These are phyloP conservation scores for Pseudozyma tsukubaensis DNA, from an alignment of 1,284 basidiomycete genomes.

Conservation along the genomic window DNA sequence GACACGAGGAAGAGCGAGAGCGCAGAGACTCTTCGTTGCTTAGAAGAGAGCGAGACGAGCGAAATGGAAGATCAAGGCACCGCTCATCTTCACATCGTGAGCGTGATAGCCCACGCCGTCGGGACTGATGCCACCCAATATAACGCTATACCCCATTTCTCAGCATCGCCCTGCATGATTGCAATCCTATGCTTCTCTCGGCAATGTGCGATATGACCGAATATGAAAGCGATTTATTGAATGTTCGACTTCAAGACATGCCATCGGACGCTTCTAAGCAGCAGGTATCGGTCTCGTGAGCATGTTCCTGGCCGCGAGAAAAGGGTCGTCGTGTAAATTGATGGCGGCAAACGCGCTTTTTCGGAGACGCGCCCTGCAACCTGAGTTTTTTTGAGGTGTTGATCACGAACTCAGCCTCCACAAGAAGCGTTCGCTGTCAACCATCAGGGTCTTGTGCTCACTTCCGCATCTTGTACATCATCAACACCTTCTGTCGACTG, in stretches of 20 bases:
- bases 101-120: not conserved
- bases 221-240: not conserved
- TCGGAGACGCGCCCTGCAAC: constrained; percentile 27
- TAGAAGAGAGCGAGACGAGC: constrained; percentile 2
- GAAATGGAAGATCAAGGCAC: not conserved
- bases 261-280: not conserved
- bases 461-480: too few relatives aligned
- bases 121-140: not conserved
- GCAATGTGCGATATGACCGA: not conserved
- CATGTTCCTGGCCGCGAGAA: not conserved
- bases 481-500: too few relatives aligned
- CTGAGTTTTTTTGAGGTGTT: constrained; percentile 22
- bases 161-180: too few relatives aligned
- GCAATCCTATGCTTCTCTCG: too few relatives aligned
- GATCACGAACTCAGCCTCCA: constrained; percentile 42
- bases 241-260: not conserved
- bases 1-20: constrained; percentile 4
- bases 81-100: constrained; percentile 7
- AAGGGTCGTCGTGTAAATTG: constrained; percentile 17
- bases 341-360: constrained; percentile 14
- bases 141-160: not conserved
- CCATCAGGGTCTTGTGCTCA: not conserved
- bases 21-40: not conserved
- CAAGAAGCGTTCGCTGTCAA: constrained; percentile 9
- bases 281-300: not conserved